Percentiles rank a stretch among this genome's conserved stretches.
These are phyloP conservation scores for Talaromyces nanjingensis DNA, from an alignment of 495 filamentous ascomycete species.

Conservation along the genomic window DNA sequence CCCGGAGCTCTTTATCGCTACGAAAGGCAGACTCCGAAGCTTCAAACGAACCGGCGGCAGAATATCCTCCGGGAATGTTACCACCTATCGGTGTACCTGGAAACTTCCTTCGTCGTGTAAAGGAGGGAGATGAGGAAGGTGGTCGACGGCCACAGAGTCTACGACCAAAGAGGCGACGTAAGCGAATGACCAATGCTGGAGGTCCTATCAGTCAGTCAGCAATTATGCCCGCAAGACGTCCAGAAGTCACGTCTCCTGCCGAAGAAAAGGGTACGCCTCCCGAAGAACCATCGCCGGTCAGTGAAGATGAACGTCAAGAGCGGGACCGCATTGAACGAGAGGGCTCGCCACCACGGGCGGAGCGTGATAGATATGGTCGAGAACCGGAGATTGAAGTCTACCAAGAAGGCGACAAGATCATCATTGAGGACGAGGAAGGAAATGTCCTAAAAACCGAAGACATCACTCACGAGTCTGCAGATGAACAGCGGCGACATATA, in stretches of 20 bases:
- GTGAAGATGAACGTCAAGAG: conserved; percentile 10
- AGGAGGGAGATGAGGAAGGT: conserved; percentile 60
- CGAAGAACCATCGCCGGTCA: conserved; percentile 11
- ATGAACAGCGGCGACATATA: conserved; percentile 45
- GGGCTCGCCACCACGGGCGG: conserved; percentile 23
- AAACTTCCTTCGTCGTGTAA: conserved; percentile 74
- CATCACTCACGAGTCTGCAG: conserved; percentile 31
- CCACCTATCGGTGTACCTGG: conserved; percentile 68
- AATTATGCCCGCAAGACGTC: conserved; percentile 61
- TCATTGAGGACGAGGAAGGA: conserved; percentile 83
- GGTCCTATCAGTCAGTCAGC: conserved; percentile 89
- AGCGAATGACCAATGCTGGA: conserved; percentile 68
- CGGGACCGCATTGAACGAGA: conserved; percentile 26
- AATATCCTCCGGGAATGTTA: conserved; percentile 71
- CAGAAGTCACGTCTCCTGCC: conserved; percentile 22
- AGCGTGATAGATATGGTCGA: conserved; percentile 27
- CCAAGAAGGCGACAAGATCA: conserved; percentile 73
- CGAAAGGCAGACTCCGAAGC: conserved; percentile 53
- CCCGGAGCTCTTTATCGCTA: conserved; percentile 76
- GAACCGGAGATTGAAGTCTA: conserved; percentile 56
- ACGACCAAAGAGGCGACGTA: conserved; percentile 56
- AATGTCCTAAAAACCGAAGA: conserved; percentile 63
- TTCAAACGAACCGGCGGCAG: conserved; percentile 56
- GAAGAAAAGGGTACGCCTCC: conserved; percentile 29
- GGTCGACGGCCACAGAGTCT: conserved; percentile 42